A percentile compares a stretch with the other conserved stretches of the same genome.
Evolutionary conservation across 257 asterid genomes (phyloP).

Genomic region (Solanum gracilifrons): DNA sequence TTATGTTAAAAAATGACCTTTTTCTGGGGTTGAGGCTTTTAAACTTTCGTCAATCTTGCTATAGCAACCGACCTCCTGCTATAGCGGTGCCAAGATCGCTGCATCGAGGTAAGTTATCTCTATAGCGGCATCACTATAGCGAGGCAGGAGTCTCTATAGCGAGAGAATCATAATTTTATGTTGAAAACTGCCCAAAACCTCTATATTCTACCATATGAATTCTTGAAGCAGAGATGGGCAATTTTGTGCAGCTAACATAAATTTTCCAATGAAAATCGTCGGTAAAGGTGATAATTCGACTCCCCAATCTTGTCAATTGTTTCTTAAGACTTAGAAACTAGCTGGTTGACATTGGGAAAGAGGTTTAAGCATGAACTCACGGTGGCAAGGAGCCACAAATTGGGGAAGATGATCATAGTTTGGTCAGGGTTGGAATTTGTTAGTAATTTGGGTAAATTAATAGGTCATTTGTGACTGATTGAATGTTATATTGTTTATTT

Average conservation of each 20-base stretch:
- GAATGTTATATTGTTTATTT: too few relatives aligned
- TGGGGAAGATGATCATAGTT: neutral
- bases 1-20: neutral
- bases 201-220: too few relatives aligned
- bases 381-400: neutral
- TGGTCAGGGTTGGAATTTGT: neutral
- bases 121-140: too few relatives aligned
- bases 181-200: too few relatives aligned
- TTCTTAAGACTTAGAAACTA: too few relatives aligned
- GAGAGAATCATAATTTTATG: neutral
- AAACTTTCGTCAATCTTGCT: neutral
- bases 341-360: neutral
- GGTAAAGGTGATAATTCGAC: too few relatives aligned
- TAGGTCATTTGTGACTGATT: neutral
- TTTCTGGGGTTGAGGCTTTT: neutral
- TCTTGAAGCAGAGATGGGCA: too few relatives aligned
- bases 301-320: too few relatives aligned
- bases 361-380: neutral
- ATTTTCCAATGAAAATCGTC: too few relatives aligned
- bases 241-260: too few relatives aligned
- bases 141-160: neutral
- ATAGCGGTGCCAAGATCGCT: neutral
- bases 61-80: rapidly evolving
- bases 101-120: neutral
- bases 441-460: neutral